Conservation (phyloP, 768 basidiomycete species). For the Podaxis pistillaris region DNA sequence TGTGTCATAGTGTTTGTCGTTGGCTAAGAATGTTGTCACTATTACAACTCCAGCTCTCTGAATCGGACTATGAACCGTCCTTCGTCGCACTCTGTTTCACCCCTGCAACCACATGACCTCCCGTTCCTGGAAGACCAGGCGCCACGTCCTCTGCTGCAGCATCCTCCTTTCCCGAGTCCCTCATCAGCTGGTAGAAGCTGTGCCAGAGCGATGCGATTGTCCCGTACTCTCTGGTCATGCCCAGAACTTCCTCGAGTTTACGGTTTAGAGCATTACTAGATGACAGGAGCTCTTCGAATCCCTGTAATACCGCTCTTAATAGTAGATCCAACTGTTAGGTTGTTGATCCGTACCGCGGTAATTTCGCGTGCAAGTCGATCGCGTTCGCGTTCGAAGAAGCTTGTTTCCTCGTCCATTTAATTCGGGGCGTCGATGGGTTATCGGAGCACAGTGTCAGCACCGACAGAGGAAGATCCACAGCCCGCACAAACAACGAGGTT, state of each 20-base stretch:
- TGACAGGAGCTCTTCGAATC: slow-evolving; percentile 84
- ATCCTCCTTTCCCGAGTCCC: slow-evolving; percentile 39
- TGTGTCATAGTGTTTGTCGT: slow-evolving; percentile 5
- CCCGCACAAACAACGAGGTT: neutral
- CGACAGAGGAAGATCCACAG: neutral
- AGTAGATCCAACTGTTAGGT: slow-evolving; percentile 23
- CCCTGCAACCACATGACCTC: slow-evolving; percentile 55
- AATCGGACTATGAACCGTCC: neutral
- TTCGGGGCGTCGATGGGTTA: neutral
- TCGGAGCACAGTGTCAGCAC: neutral
- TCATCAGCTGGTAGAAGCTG: slow-evolving; percentile 78
- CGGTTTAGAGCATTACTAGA: slow-evolving; percentile 85
- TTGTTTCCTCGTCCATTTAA: slow-evolving; percentile 40
- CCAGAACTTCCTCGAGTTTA: slow-evolving; percentile 88
- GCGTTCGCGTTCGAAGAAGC: slow-evolving; percentile 81
- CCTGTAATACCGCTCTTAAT: slow-evolving; percentile 33
- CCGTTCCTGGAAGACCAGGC: slow-evolving; percentile 65
- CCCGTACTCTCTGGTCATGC: slow-evolving; percentile 90
- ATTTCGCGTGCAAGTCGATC: slow-evolving; percentile 75
- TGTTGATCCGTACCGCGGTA: slow-evolving; percentile 49
- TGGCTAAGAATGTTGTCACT: neutral
- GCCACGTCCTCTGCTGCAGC: slow-evolving; percentile 33
- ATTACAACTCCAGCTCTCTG: neutral
- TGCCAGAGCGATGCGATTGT: slow-evolving; percentile 87
- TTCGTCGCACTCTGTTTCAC: slow-evolving; percentile 17